These are phyloP conservation scores for Cyclostephanos invisitatus DNA, from an alignment of 108 stramenopile genomes.

Conservation along the genomic window DNA sequence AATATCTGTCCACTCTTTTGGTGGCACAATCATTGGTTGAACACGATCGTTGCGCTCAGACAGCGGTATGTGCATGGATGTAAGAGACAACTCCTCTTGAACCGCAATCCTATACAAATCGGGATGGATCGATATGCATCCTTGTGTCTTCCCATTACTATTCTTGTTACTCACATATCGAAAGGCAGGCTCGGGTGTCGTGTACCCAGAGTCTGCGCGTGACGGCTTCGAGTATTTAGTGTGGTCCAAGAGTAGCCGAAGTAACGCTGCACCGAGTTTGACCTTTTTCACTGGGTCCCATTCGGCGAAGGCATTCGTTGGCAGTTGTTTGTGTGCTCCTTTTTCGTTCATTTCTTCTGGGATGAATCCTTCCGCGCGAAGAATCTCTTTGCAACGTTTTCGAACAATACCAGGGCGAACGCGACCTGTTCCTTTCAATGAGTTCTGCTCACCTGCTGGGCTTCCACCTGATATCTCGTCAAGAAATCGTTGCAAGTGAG, in stretches of 20 bases:
- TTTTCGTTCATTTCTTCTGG: conserved; percentile 30
- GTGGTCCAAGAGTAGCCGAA: conserved; percentile 68
- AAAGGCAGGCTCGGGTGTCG: conserved; percentile 63
- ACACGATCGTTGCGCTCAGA: conserved; percentile 53
- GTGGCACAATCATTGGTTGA: conserved; percentile 94
- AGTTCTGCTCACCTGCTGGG: conserved; percentile 9
- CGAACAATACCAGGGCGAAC: conserved; percentile 57
- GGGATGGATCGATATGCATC: conserved; percentile 35
- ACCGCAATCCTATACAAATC: conserved; percentile 48
- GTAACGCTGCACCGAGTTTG: conserved; percentile 83
- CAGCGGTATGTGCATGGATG: conserved; percentile 40
- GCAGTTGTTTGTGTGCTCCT: conserved; percentile 39
- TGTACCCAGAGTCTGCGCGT: conserved; percentile 20
- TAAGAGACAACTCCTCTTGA: conserved; percentile 52
- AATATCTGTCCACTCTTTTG: conserved; percentile 75
- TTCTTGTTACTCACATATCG: conserved; percentile 43
- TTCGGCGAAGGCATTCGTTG: conserved; percentile 53
- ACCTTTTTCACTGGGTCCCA: conserved; percentile 76
- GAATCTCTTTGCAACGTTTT: conserved; percentile 57
- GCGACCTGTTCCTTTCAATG: conserved; percentile 54
- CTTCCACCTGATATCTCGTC: conserved; percentile 39
- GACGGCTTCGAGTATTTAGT: conserved; percentile 44
- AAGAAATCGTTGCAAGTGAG: conserved; percentile 41
- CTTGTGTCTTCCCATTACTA: conserved; percentile 34
- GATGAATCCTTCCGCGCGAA: conserved; percentile 43